phyloP scores from a whole-genome alignment of 805 yeast genomes.

The Sugiyamaella smithiae region DNA sequence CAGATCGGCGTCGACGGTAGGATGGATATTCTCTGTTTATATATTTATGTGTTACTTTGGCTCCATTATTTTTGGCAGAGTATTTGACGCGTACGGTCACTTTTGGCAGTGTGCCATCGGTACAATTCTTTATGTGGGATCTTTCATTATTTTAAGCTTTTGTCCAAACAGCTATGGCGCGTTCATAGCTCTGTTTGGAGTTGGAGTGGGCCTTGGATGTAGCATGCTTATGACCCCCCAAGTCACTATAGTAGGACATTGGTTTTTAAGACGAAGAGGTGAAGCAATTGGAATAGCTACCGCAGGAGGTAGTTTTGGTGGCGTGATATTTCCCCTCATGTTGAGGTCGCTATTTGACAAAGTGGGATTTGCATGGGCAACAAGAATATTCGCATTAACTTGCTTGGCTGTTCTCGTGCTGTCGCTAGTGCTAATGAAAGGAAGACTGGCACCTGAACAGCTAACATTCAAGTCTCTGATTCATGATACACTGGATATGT shows the following conservation, averaged over 20 bases:
- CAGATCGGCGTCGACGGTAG: constrained; percentile 46
- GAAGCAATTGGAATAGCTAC: constrained; percentile 51
- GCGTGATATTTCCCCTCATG: constrained; percentile 53
- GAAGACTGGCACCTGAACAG: constrained; percentile 37
- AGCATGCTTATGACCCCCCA: constrained; percentile 61
- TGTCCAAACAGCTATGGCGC: constrained; percentile 51
- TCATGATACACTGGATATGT: constrained; percentile 33
- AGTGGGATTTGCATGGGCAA: constrained; percentile 61
- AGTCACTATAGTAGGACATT: constrained; percentile 61
- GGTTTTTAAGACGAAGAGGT: constrained; percentile 61
- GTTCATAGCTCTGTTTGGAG: constrained; percentile 57
- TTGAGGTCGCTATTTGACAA: constrained; percentile 47
- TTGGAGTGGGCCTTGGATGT: constrained; percentile 56
- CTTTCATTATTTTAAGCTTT: constrained; percentile 53
- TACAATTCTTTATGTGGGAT: constrained; percentile 41
- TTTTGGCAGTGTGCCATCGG: constrained; percentile 13
- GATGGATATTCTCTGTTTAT: constrained; percentile 66
- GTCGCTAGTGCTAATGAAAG: constrained; percentile 42
- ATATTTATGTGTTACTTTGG: constrained; percentile 49
- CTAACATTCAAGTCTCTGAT: constrained; percentile 9
- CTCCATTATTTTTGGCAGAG: constrained; percentile 46
- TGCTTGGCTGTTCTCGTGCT: constrained; percentile 14
- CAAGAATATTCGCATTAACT: constrained; percentile 51
- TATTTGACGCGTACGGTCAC: constrained; percentile 64
- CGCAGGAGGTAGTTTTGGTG: constrained; percentile 57